phyloP scores from a whole-genome alignment of 2,329 filamentous ascomycete genomes.

The Aspergillus oerlinghausenensis region DNA sequence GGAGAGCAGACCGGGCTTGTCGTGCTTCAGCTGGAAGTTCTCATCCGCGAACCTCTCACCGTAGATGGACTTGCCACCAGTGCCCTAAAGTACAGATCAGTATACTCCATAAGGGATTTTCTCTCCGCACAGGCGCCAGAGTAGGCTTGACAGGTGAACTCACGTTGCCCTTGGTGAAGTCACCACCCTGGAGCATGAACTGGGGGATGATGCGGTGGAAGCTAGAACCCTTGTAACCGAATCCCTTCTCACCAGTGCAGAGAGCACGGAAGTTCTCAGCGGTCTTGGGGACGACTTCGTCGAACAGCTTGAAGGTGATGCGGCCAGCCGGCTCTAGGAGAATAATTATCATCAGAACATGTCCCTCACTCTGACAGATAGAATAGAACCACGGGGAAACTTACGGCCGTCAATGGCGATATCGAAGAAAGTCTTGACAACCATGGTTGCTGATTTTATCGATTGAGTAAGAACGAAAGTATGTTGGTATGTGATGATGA shows the following conservation, averaged over 20 bases:
- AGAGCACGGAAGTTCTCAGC: conserved; percentile 78
- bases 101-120: conserved; percentile 7
- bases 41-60: conserved; percentile 91
- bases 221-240: conserved; percentile 74
- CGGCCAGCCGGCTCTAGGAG: conserved; percentile 65
- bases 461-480: neutral
- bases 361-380: neutral
- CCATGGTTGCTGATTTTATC: neutral
- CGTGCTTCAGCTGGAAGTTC: conserved; percentile 79
- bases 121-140: neutral
- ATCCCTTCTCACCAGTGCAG: conserved; percentile 74
- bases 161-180: conserved; percentile 91
- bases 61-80: conserved; percentile 90
- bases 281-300: conserved; percentile 84
- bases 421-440: neutral
- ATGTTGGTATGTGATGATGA: neutral
- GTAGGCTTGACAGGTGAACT: conserved; percentile 33
- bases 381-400: neutral
- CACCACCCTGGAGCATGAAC: conserved; percentile 95
- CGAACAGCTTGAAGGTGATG: conserved; percentile 85
- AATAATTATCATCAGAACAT: neutral
- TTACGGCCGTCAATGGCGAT: neutral
- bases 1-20: conserved; percentile 72
- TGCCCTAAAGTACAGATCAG: conserved; percentile 55
- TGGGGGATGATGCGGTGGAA: conserved; percentile 92